Percentiles rank a stretch among this genome's conserved stretches.
Evolutionary conservation across 208 protist genomes (phyloP).

Genomic region (Leishmania guyanensis): DNA sequence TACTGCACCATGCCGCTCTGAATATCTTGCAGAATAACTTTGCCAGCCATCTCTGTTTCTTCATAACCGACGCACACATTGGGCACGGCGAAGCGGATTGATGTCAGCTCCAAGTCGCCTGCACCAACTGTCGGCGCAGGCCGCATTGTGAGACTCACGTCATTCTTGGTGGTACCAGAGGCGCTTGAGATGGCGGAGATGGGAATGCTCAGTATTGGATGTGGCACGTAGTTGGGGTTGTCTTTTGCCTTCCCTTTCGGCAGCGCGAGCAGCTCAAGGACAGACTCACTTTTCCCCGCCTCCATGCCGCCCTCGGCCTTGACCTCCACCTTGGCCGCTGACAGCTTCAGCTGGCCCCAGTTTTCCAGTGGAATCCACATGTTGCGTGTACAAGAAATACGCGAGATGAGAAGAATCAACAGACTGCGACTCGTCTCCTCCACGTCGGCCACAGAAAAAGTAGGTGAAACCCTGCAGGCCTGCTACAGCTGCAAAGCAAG

Average conservation of each 20-base stretch:
- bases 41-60: conserved; percentile 81
- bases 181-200: conserved; percentile 69
- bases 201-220: conserved; percentile 68
- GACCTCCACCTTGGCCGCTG: conserved; percentile 26
- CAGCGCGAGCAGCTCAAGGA: conserved; percentile 57
- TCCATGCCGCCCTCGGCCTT: conserved; percentile 32
- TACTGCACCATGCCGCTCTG: conserved; percentile 64
- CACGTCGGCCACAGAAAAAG: background rate
- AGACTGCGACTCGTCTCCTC: background rate
- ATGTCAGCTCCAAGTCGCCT: conserved; percentile 62
- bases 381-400: background rate
- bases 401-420: background rate
- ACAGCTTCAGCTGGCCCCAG: conserved; percentile 71
- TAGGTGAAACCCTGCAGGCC: background rate
- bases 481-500: background rate
- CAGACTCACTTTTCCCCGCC: conserved; percentile 21
- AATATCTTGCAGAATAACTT: conserved; percentile 59
- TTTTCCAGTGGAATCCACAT: conserved; percentile 73
- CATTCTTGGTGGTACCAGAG: conserved; percentile 79
- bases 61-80: conserved; percentile 86
- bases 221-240: conserved; percentile 50
- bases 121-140: conserved; percentile 16
- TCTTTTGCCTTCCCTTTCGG: conserved; percentile 58
- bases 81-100: conserved; percentile 83
- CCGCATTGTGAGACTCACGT: conserved; percentile 69